Conservation (phyloP, 2,329 filamentous ascomycete species). For the Alternaria sp. region DNA sequence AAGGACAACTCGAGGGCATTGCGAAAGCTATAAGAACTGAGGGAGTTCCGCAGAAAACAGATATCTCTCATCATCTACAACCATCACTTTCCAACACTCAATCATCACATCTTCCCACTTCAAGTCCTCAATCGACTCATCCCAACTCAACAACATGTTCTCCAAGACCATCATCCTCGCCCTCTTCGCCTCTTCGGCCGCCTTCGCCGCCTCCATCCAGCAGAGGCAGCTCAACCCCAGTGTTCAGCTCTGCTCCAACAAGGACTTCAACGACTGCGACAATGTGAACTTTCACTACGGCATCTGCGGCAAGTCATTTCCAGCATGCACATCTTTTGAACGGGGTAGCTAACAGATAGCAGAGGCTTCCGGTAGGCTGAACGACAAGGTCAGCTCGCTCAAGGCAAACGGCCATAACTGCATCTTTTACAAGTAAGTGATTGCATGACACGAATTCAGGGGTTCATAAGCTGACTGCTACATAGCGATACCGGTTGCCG, state of each 20-base stretch:
- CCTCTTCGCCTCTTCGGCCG: background rate
- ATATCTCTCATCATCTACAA: background rate
- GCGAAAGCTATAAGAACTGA: background rate
- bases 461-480: background rate
- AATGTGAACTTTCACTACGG: background rate
- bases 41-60: background rate
- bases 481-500: background rate
- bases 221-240: background rate
- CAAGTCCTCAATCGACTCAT: background rate
- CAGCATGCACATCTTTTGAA: too few relatives aligned
- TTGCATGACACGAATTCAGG: too few relatives aligned
- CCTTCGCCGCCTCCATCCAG: background rate
- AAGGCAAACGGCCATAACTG: background rate
- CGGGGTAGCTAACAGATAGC: background rate
- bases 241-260: background rate
- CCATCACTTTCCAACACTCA: background rate
- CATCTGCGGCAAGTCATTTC: background rate
- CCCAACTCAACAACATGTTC: background rate
- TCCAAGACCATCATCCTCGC: background rate
- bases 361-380: background rate
- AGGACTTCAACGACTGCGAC: background rate
- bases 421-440: background rate
- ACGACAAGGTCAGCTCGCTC: background rate
- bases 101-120: background rate
- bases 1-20: rapidly evolving